phyloP scores from a whole-genome alignment of 257 asterid genomes.

The Galeopsis tetrahit region DNA sequence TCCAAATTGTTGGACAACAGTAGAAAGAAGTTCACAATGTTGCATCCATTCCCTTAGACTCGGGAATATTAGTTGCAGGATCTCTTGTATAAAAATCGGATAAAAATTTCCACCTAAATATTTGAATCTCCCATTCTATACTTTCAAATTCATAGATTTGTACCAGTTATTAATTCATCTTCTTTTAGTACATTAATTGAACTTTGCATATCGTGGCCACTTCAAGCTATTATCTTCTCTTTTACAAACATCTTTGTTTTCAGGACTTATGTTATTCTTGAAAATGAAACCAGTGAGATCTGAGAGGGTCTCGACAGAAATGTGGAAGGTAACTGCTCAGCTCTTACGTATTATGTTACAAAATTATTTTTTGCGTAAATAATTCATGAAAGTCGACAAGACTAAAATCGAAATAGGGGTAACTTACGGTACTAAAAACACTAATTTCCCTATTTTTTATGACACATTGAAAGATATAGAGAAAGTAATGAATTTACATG shows the following conservation, averaged over 20 bases:
- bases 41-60: too few species aligned
- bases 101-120: too few species aligned
- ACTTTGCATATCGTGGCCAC: not conserved
- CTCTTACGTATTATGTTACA: not conserved
- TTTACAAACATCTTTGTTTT: conserved; percentile 25
- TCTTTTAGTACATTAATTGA: too few species aligned
- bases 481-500: not conserved
- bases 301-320: conserved; percentile 69
- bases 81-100: too few species aligned
- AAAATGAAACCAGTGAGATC: conserved; percentile 84
- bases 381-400: too few species aligned
- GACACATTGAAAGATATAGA: not conserved
- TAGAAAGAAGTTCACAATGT: not conserved
- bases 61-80: too few species aligned
- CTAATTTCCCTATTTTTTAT: not conserved
- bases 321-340: conserved; percentile 61
- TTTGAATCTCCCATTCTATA: not conserved
- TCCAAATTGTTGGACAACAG: too few species aligned
- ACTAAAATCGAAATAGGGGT: too few species aligned
- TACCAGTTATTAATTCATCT: not conserved
- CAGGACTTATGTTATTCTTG: conserved; percentile 71
- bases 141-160: not conserved
- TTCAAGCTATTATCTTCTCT: not conserved
- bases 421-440: too few species aligned
- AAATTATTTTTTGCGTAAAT: too few species aligned